A percentile compares a stretch with the other conserved stretches of the same genome.
Evolutionary conservation across 1,284 basidiomycete genomes (phyloP).

Genomic region (Tilletia caries): DNA sequence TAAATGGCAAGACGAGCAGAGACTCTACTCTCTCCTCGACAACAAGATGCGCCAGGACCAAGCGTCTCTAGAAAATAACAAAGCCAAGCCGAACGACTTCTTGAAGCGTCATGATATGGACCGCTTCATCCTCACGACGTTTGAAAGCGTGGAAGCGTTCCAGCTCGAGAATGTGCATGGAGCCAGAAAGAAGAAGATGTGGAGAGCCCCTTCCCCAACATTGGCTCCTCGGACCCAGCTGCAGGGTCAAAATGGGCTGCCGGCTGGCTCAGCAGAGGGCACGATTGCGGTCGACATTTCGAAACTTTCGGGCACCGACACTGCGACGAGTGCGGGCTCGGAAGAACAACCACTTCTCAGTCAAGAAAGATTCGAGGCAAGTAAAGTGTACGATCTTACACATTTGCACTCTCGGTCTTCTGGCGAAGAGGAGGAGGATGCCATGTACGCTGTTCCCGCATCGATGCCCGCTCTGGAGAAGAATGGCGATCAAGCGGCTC

Average conservation of each 20-base stretch:
- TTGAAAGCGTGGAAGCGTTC: conserved; percentile 66
- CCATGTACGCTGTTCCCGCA: too few relatives aligned
- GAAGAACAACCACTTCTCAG: neutral
- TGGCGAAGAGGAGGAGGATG: neutral
- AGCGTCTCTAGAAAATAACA: conserved; percentile 30
- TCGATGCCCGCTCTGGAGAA: too few relatives aligned
- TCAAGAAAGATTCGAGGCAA: conserved; percentile 3
- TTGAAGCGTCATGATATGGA: conserved; percentile 56
- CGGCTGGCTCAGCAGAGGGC: neutral
- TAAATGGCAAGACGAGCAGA: conserved; percentile 51
- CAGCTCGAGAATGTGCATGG: conserved; percentile 24
- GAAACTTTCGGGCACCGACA: neutral
- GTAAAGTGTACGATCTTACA: neutral
- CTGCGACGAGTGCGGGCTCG: neutral
- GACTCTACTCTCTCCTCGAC: conserved; percentile 47
- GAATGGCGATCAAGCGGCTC: too few relatives aligned
- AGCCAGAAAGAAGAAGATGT: neutral
- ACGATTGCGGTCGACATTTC: neutral
- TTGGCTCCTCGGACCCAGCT: neutral
- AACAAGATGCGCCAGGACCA: conserved; percentile 57
- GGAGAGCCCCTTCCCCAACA: neutral
- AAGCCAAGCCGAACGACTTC: conserved; percentile 29
- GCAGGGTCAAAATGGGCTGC: neutral
- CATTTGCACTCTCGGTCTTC: neutral
- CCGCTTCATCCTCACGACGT: conserved; percentile 76